These are phyloP conservation scores for Acanthamoeba healyi DNA, from an alignment of 208 protist species.

Conservation along the genomic window DNA sequence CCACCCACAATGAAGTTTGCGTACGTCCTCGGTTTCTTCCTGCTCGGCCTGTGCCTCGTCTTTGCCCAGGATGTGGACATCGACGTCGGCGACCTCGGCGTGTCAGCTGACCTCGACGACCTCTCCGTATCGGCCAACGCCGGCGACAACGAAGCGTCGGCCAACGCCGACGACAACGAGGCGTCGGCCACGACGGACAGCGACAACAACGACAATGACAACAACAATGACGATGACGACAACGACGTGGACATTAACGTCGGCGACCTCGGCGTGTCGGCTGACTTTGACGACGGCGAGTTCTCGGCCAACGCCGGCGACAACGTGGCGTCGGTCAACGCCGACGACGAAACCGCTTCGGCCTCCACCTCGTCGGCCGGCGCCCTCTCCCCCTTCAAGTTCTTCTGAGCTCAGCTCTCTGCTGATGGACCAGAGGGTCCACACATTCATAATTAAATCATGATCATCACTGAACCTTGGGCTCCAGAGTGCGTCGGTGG, in stretches of 20 bases:
- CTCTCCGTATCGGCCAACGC: conserved; percentile 6
- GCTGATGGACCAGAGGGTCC: too few relatives aligned
- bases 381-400: not conserved
- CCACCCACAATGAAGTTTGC: not conserved
- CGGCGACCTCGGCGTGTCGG: not conserved
- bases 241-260: not conserved
- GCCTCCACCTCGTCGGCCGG: not conserved
- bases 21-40: not conserved
- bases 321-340: not conserved
- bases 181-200: not conserved
- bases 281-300: not conserved
- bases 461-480: too few relatives aligned
- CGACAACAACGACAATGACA: not conserved
- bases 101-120: not conserved
- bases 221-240: not conserved
- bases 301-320: too few relatives aligned
- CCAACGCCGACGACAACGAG: not conserved
- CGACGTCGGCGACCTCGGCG: not conserved
- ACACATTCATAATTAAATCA: too few relatives aligned
- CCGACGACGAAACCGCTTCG: not conserved
- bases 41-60: not conserved
- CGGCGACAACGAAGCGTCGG: not conserved
- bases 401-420: too few relatives aligned
- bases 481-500: too few relatives aligned
- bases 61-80: not conserved